Evolutionary conservation across 108 stramenopile genomes (phyloP).

Genomic region (Pseudonitzschia delicatissima): DNA sequence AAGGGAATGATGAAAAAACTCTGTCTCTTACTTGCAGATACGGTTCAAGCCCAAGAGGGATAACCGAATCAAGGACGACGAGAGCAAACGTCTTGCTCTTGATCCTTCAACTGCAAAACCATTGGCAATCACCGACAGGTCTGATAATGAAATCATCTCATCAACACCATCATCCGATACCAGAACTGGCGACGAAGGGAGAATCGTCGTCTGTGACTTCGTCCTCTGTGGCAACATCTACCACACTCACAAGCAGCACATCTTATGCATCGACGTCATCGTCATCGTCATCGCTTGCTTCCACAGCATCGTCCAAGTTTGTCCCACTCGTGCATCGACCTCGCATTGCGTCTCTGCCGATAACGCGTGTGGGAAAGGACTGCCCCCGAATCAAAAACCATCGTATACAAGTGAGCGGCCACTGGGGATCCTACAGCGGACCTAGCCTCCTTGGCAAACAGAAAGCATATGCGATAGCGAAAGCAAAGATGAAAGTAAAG

Average conservation of each 20-base stretch:
- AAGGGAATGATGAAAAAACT: neutral
- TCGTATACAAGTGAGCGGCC: conserved; percentile 1
- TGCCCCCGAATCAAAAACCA: conserved; percentile 9
- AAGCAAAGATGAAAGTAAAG: neutral
- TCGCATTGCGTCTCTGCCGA: neutral
- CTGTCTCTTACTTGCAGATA: neutral
- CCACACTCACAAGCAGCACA: neutral
- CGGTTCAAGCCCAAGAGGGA: neutral
- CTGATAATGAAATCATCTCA: no score
- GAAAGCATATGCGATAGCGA: neutral
- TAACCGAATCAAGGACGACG: no score
- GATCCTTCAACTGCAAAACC: no score
- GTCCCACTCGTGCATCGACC: neutral
- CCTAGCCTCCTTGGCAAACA: neutral
- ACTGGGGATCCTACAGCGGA: neutral
- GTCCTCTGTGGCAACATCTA: neutral
- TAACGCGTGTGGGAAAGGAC: neutral
- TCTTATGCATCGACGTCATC: neutral
- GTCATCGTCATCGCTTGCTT: neutral
- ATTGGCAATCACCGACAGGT: no score
- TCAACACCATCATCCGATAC: no score
- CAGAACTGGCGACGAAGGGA: no score
- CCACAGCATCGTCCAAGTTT: neutral
- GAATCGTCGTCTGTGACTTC: no score
- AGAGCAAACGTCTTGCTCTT: no score